These are phyloP conservation scores for Maudiozyma bulderi DNA, from an alignment of 805 yeast genomes.

Conservation along the genomic window DNA sequence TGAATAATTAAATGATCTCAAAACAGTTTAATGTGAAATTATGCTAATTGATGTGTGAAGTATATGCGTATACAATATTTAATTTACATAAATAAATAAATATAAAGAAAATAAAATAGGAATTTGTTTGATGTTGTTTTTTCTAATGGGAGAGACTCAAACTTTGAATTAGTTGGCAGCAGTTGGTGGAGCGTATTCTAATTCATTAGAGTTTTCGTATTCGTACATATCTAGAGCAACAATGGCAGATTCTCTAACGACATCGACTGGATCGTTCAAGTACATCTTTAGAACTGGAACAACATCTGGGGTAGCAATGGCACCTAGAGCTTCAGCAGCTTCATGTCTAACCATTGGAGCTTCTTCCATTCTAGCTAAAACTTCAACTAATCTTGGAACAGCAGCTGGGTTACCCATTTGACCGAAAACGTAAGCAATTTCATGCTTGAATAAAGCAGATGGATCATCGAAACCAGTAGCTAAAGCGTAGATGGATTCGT, in stretches of 20 bases:
- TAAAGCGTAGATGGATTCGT: conserved; percentile 85
- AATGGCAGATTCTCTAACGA: conserved; percentile 92
- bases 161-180: not conserved
- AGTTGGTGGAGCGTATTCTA: conserved; percentile 50
- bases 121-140: too few relatives aligned
- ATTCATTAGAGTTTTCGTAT: conserved; percentile 75
- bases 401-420: conserved; percentile 90
- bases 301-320: conserved; percentile 93
- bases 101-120: too few relatives aligned
- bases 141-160: too few relatives aligned
- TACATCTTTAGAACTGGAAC: conserved; percentile 76
- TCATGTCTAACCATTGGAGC: conserved; percentile 99
- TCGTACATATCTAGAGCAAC: conserved; percentile 98
- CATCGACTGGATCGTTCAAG: conserved; percentile 72
- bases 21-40: too few relatives aligned
- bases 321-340: conserved; percentile 97
- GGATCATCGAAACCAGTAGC: conserved; percentile 85
- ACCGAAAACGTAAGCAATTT: conserved; percentile 96
- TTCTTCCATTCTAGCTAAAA: conserved; percentile 65
- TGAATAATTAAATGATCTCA: too few relatives aligned
- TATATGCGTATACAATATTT: too few relatives aligned
- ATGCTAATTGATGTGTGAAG: too few relatives aligned
- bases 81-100: too few relatives aligned
- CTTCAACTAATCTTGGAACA: conserved; percentile 78
- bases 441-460: conserved; percentile 92